Base-by-base conservation (phyloP, 2,329 filamentous ascomycete species). In the Dactylella cylindrospora region DNA sequence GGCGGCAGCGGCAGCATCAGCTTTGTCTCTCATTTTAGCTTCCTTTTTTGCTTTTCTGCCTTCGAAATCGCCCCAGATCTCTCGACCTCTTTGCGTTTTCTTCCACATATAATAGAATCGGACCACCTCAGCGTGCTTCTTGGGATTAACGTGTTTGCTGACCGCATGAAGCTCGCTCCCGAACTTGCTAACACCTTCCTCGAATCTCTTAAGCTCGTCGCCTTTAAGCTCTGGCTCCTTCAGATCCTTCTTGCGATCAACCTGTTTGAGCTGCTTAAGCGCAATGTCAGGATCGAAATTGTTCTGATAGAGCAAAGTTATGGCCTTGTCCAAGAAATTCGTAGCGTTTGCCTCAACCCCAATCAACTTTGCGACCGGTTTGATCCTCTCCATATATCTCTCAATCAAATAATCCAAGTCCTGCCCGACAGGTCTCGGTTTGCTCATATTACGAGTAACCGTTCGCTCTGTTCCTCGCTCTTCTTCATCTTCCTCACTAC, bases 101-200 rank as follows among this genome's bases (percentile, higher is more conserved):
- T 98, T 98, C 93, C 93, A 98, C 66, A 88, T 88, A 72, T 98
- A 98, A 74, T 97, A 98, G 71, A 87, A 94, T 2, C 93, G 86
- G 20, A 95, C 89, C 64, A 96, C 85, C 57, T 88, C 82, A 44
- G 85, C 84, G 64, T 90, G 84, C 32, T 82, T 83, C 67, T 93
- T 82, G 0, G 85, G 88, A 73, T 89, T 90, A 69, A 96, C 88
- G 72, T 95, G 87, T 67, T 86, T 84, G 66, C 84, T 89, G 60
- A 97, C 85, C 39, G 81, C 80, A 66, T 88, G 81, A 68, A 95
- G 83, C 73, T 98, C 93, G 0, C 91, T 96, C 17, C 93, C 93
- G 70, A 85, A 95, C 71, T 93, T 95, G 39, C 81, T 76, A 8
- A 98, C 88, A 32, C 82, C 93, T 70, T 96, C 90, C 70, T 96